These are phyloP conservation scores for Boletus vermiculosoides DNA, from an alignment of 768 basidiomycete species.

Conservation along the genomic window DNA sequence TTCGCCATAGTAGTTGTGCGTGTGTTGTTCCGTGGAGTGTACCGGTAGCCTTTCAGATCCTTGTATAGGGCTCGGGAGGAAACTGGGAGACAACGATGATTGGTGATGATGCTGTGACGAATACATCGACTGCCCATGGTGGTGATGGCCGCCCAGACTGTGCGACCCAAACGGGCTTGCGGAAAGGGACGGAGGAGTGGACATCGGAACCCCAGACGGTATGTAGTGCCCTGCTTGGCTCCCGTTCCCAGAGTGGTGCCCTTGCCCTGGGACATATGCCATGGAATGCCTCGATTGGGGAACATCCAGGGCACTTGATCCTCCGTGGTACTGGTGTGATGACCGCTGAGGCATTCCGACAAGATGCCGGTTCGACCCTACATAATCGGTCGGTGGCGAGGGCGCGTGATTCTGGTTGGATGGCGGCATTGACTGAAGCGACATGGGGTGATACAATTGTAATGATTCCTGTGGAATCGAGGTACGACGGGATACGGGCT, in stretches of 20 bases:
- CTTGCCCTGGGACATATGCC: conserved; percentile 39
- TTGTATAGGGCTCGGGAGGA: conserved; percentile 31
- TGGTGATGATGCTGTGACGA: conserved; percentile 34
- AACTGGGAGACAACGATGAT: conserved; percentile 27
- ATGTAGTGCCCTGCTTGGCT: conserved; percentile 30
- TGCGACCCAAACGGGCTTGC: conserved; percentile 35
- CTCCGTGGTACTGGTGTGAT: conserved; percentile 30
- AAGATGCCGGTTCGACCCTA: conserved; percentile 44
- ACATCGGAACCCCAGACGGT: conserved; percentile 45
- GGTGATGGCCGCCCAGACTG: conserved; percentile 26
- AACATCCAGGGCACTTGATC: conserved; percentile 23
- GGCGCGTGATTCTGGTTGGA: conserved; percentile 35
- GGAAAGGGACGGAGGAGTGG: conserved; percentile 51
- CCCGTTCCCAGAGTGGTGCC: conserved; percentile 42
- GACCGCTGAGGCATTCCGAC: conserved; percentile 41
- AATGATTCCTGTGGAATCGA: conserved; percentile 70
- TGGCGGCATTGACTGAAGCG: conserved; percentile 53
- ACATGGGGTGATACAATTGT: conserved; percentile 78
- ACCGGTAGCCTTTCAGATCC: conserved; percentile 30
- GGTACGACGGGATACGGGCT: conserved; percentile 52
- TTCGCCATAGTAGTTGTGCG: conserved; percentile 33
- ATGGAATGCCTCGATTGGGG: conserved; percentile 39
- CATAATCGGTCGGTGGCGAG: conserved; percentile 40
- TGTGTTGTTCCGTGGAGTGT: conserved; percentile 25
- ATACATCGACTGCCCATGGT: conserved; percentile 30